These are phyloP conservation scores for Trametopsis cervina DNA, from an alignment of 768 basidiomycete genomes.

Conservation along the genomic window DNA sequence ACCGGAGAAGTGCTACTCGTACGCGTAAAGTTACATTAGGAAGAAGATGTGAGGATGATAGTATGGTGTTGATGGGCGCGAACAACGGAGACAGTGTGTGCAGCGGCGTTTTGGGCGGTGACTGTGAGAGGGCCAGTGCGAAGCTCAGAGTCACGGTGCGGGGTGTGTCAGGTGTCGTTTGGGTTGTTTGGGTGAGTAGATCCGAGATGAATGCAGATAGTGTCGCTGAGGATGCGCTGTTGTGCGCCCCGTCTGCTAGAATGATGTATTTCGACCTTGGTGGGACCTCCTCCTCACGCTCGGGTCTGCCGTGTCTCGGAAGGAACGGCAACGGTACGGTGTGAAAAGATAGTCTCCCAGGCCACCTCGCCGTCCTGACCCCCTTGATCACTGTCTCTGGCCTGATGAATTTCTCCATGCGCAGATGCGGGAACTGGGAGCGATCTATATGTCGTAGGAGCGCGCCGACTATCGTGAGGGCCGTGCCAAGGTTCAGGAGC, in stretches of 20 bases:
- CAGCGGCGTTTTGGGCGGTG: slow-evolving; percentile 74
- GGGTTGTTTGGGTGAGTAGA: slow-evolving; percentile 26
- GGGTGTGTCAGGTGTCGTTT: not conserved
- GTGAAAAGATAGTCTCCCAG: slow-evolving; percentile 77
- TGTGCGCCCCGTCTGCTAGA: slow-evolving; percentile 93
- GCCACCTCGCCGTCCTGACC: slow-evolving; percentile 60
- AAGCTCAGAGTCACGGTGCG: slow-evolving; percentile 47
- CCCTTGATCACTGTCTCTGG: slow-evolving; percentile 46
- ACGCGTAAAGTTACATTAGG: slow-evolving; percentile 24
- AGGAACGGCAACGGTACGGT: slow-evolving; percentile 14
- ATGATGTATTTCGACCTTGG: too few relatives aligned
- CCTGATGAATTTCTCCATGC: slow-evolving; percentile 38
- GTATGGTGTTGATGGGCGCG: too few relatives aligned
- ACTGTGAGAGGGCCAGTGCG: slow-evolving; percentile 77
- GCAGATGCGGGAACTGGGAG: not conserved
- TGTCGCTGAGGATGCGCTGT: slow-evolving; percentile 64
- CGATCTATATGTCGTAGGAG: slow-evolving; percentile 37
- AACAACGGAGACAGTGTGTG: slow-evolving; percentile 70
- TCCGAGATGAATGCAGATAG: slow-evolving; percentile 59
- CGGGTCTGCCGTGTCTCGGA: slow-evolving; percentile 6
- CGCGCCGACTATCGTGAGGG: slow-evolving; percentile 62
- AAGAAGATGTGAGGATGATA: slow-evolving; percentile 12
- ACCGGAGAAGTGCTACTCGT: slow-evolving; percentile 45
- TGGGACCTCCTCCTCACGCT: too few relatives aligned
- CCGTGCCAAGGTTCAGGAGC: slow-evolving; percentile 79